Evolutionary conservation across 1,284 basidiomycete genomes (phyloP).

Genomic region (Ustilago loliicola): DNA sequence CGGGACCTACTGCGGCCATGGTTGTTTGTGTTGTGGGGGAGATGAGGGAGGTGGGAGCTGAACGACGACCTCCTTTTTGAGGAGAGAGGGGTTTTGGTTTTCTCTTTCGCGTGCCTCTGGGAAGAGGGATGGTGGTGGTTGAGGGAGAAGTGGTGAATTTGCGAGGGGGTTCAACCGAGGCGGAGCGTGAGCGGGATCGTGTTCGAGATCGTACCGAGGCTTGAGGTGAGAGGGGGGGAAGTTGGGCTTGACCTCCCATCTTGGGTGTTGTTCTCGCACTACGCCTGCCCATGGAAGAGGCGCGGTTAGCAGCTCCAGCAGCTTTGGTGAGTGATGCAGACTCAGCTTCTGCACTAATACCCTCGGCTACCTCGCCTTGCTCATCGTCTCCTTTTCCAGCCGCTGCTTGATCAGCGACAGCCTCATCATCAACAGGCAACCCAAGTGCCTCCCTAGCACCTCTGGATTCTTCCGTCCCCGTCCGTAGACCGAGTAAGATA

Average conservation of each 20-base stretch:
- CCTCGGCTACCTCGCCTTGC: neutral
- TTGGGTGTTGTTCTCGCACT: conserved; percentile 28
- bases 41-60: conserved; percentile 21
- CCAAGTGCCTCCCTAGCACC: conserved; percentile 53
- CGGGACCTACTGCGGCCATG: conserved; percentile 18
- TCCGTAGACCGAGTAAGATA: conserved; percentile 58
- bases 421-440: conserved; percentile 21
- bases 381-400: conserved; percentile 13
- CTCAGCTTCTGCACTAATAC: conserved; percentile 37
- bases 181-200: conserved; percentile 20
- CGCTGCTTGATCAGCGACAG: neutral
- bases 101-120: conserved; percentile 22
- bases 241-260: conserved; percentile 23
- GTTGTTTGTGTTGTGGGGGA: conserved; percentile 17
- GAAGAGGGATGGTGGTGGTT: neutral
- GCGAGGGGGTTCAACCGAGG: conserved; percentile 5
- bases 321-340: conserved; percentile 41
- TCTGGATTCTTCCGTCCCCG: conserved; percentile 55
- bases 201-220: neutral
- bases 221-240: conserved; percentile 10
- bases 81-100: conserved; percentile 39
- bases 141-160: neutral
- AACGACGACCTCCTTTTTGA: conserved; percentile 39
- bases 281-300: conserved; percentile 9
- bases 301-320: conserved; percentile 36